A percentile compares a stretch with the other conserved stretches of the same genome.
phyloP scores from a whole-genome alignment of 805 yeast species.

The Middelhovenomyces tepae region DNA sequence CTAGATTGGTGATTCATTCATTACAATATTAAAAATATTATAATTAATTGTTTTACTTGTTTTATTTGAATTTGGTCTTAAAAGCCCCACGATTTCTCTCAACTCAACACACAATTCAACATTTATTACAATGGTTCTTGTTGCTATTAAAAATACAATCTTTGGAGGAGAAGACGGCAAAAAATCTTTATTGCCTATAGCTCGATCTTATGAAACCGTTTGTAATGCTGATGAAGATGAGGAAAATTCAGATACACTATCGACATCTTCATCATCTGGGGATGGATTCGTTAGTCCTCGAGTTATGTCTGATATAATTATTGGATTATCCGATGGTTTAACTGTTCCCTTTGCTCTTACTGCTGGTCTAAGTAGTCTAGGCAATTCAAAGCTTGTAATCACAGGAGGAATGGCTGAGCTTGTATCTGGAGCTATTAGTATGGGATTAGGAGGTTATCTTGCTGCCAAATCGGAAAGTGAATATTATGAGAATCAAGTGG shows the following conservation, averaged over 20 bases:
- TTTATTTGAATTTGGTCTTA: no score
- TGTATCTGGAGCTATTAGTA: slow-evolving; percentile 92
- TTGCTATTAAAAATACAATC: slow-evolving; percentile 24
- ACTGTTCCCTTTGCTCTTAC: slow-evolving; percentile 99
- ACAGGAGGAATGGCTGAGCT: slow-evolving; percentile 98
- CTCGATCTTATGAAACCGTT: slow-evolving; percentile 17
- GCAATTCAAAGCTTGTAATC: slow-evolving; percentile 81
- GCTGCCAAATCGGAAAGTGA: slow-evolving; percentile 82
- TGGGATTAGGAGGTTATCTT: slow-evolving; percentile 95
- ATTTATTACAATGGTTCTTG: slow-evolving; percentile 22
- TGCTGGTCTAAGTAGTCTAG: slow-evolving; percentile 88
- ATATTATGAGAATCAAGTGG: slow-evolving; percentile 21
- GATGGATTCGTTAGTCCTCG: slow-evolving; percentile 47
- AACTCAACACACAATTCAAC: no score
- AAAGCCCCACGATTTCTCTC: no score
- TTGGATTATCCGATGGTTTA: slow-evolving; percentile 90
- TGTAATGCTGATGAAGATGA: slow-evolving; percentile 10
- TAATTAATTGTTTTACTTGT: no score
- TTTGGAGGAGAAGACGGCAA: slow-evolving; percentile 17
- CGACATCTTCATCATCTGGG: slow-evolving; percentile 10
- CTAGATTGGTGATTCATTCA: no score
- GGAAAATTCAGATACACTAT: slow-evolving; percentile 3
- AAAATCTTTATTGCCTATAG: slow-evolving; percentile 25
- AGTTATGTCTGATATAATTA: slow-evolving; percentile 85
- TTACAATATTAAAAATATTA: no score